Evolutionary conservation across 2,329 filamentous ascomycete genomes (phyloP), one percentile per base, ranked within the genome.

Genomic region (Fusarium keratoplasticum): DNA sequence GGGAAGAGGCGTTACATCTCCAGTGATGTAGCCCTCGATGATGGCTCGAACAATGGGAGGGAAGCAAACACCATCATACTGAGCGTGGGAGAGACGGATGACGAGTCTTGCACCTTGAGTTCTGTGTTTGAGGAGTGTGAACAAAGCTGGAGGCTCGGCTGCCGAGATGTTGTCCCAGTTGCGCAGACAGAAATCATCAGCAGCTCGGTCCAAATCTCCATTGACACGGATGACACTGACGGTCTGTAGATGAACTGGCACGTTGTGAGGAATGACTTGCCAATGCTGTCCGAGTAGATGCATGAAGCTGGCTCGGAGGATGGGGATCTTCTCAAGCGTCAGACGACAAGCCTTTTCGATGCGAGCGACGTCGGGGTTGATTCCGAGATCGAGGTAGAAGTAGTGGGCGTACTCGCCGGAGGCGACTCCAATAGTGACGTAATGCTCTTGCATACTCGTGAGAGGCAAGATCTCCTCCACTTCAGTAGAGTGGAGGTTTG

Each of bases 61-160:
- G 6, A 87, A 79, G 61, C 80, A 85, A 27, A 87, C 81, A 31
- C 85, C 86, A 60, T 87, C 86, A 63, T 87, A 87, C 67, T 87
- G 86, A 1, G 85, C 86, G 67, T 87, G 86, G 0, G 86, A 87
- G 13, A 88, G 11, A n/a, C 77, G 75, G 33, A 79, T 44, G 5
- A 77, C 58, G 4, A 80, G 33, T 14, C 71, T 66, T 7, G 61
- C 42, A 13, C 72, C 77, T 25, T 76, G 66, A 2, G 55, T 62
- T 22, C 67, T 33, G 52, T 75, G 66, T 40, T 61, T 47, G 11
- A 79, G 33, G 22, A 78, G 62, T 0, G 66, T 66, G 52, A 79
- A 73, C 4, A 61, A 40, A 2, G 72, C 22, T 11, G 75, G 71
- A 2, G 73, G 71, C 9, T 69, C 61, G 25, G 33, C 61, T 2